phyloP scores from a whole-genome alignment of 306 rosid genomes.

The Sechiopsis laciniata region DNA sequence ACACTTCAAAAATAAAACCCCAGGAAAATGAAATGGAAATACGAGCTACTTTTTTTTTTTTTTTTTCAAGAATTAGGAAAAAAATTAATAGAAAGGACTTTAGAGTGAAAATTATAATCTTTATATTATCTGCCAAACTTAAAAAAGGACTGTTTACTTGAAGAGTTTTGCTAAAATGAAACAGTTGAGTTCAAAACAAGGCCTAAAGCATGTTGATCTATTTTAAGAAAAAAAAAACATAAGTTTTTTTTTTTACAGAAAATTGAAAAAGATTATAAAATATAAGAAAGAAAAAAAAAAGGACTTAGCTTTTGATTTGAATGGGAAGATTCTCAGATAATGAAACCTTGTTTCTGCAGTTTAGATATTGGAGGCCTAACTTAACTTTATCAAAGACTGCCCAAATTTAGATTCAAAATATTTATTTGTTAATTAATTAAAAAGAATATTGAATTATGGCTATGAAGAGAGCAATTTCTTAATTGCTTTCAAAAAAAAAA shows the following conservation, averaged over 20 bases:
- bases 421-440: slow-evolving; percentile 12
- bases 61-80: not conserved
- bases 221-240: slow-evolving; percentile 24
- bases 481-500: no score
- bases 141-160: slow-evolving; percentile 16
- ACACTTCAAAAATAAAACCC: slow-evolving; percentile 16
- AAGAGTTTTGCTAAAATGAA: slow-evolving; percentile 19
- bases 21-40: slow-evolving; percentile 6
- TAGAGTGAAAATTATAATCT: not conserved
- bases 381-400: slow-evolving; percentile 58
- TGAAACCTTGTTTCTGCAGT: slow-evolving; percentile 47
- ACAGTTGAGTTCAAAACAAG: slow-evolving; percentile 28
- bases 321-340: slow-evolving; percentile 54
- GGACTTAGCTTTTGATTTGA: slow-evolving; percentile 32
- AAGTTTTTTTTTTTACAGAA: slow-evolving; percentile 17
- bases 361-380: slow-evolving; percentile 62
- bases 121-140: slow-evolving; percentile 23
- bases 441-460: slow-evolving; percentile 38
- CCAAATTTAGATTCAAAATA: slow-evolving; percentile 62
- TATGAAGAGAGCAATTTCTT: slow-evolving; percentile 33
- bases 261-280: slow-evolving; percentile 26
- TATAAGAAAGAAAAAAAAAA: slow-evolving; percentile 26
- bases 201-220: slow-evolving; percentile 27
- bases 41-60: not conserved
- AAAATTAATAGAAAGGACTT: slow-evolving; percentile 15